Conservation (phyloP, 2,329 filamentous ascomycete genomes). For the Aspergillus transmontanensis region DNA sequence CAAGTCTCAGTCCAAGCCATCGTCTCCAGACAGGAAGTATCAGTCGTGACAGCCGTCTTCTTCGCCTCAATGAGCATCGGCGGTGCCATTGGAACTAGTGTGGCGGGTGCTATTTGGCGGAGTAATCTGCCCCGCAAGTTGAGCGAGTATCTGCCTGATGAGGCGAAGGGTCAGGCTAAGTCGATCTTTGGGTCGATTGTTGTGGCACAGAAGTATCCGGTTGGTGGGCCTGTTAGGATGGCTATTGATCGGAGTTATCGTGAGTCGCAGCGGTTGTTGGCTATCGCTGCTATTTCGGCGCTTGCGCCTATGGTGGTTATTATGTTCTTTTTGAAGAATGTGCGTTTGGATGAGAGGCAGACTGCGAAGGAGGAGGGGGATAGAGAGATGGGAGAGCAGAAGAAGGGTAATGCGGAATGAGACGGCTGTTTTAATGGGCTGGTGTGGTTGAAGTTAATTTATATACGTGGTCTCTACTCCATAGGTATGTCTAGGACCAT, state of each 20-base stretch:
- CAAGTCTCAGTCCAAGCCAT: conserved; percentile 42
- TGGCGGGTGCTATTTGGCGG: conserved; percentile 44
- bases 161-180: conserved; percentile 20
- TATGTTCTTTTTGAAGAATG: conserved; percentile 27
- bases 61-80: conserved; percentile 37
- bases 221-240: conserved; percentile 14
- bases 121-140: conserved; percentile 24
- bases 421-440: not conserved
- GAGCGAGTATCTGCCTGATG: conserved; percentile 20
- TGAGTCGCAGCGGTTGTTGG: conserved; percentile 24
- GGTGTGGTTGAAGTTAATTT: not conserved
- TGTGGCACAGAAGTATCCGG: conserved; percentile 19
- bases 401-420: not conserved
- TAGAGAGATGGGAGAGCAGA: not conserved
- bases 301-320: conserved; percentile 23
- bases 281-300: conserved; percentile 19
- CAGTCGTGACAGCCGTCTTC: conserved; percentile 42
- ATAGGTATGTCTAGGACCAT: not conserved
- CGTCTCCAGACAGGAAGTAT: conserved; percentile 37
- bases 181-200: conserved; percentile 26
- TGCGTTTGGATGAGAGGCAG: conserved; percentile 20
- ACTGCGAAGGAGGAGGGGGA: not conserved
- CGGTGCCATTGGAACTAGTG: conserved; percentile 36
- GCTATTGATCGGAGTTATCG: conserved; percentile 26
- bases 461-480: not conserved